Conservation (phyloP, 371 early-diverging fungal species). For the Syncephalastrum monosporum region DNA sequence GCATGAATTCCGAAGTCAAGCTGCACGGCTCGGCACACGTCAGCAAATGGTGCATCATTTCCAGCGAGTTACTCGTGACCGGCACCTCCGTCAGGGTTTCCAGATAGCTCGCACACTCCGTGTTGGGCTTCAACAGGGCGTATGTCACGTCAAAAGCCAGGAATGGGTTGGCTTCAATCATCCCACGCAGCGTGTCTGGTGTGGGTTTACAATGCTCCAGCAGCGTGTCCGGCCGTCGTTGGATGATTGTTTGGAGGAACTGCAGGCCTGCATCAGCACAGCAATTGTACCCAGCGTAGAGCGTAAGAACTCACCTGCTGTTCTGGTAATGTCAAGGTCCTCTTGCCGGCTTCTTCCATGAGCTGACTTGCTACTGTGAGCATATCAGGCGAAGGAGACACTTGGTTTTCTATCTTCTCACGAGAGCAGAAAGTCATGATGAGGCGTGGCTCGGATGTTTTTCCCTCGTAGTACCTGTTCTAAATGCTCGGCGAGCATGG, state of each 20-base stretch:
- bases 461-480: background rate
- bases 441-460: too few species aligned
- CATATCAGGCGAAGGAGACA: background rate
- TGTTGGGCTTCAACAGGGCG: constrained; percentile 14
- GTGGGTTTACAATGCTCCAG: constrained; percentile 10
- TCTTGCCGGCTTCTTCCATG: constrained; percentile 18
- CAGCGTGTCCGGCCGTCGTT: constrained; percentile 5
- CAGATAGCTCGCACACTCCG: constrained; percentile 21
- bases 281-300: background rate
- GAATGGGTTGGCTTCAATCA: constrained; percentile 40
- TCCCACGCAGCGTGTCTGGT: constrained; percentile 21
- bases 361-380: constrained; percentile 6
- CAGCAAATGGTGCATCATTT: constrained; percentile 63
- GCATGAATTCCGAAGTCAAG: constrained; percentile 57
- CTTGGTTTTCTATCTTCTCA: too few species aligned
- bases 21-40: constrained; percentile 22
- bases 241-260: constrained; percentile 11
- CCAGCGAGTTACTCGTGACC: constrained; percentile 48
- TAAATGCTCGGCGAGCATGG: constrained; percentile 1
- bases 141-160: constrained; percentile 32
- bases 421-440: too few species aligned
- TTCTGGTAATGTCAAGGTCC: constrained; percentile 41
- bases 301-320: constrained; percentile 25
- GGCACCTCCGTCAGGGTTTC: constrained; percentile 27
- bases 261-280: background rate